Conservation (phyloP, 495 filamentous ascomycete genomes). For the Aspergillus biplanus region DNA sequence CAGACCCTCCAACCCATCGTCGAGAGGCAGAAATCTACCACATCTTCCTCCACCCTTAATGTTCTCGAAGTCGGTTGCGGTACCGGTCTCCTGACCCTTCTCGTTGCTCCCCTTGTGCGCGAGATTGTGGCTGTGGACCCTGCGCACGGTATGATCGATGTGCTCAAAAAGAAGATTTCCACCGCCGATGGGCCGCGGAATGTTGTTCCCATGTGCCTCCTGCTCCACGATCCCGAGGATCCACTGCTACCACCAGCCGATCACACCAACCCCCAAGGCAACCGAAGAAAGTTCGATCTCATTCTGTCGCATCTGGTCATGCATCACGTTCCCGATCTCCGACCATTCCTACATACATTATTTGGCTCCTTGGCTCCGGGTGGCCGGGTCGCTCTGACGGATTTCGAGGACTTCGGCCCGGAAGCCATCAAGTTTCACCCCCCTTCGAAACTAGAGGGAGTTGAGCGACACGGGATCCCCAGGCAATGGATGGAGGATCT, state of each 20-base stretch:
- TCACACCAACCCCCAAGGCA: slow-evolving; percentile 3
- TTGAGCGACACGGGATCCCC: slow-evolving; percentile 57
- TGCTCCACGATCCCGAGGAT: slow-evolving; percentile 37
- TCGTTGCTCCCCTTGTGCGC: slow-evolving; percentile 47
- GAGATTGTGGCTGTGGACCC: slow-evolving; percentile 48
- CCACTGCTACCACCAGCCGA: slow-evolving; percentile 25
- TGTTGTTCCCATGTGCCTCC: slow-evolving; percentile 28
- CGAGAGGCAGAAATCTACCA: background rate
- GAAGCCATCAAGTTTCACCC: slow-evolving; percentile 56
- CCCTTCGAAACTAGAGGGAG: slow-evolving; percentile 51
- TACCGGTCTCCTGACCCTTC: slow-evolving; percentile 56
- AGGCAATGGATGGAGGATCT: slow-evolving; percentile 39
- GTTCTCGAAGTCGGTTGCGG: slow-evolving; percentile 62
- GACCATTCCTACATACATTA: slow-evolving; percentile 41
- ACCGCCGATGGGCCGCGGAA: slow-evolving; percentile 20
- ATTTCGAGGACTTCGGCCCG: slow-evolving; percentile 60
- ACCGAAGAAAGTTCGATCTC: slow-evolving; percentile 45
- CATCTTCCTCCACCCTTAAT: slow-evolving; percentile 23
- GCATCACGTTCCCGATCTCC: slow-evolving; percentile 55
- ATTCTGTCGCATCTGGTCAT: slow-evolving; percentile 55
- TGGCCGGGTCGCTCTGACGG: slow-evolving; percentile 54
- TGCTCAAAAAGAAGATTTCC: slow-evolving; percentile 45
- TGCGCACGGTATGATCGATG: slow-evolving; percentile 56
- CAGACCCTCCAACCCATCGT: slow-evolving; percentile 21
- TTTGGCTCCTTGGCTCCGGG: slow-evolving; percentile 46